phyloP scores from a whole-genome alignment of 139 green algal genomes.

The Chloropicon primus region DNA sequence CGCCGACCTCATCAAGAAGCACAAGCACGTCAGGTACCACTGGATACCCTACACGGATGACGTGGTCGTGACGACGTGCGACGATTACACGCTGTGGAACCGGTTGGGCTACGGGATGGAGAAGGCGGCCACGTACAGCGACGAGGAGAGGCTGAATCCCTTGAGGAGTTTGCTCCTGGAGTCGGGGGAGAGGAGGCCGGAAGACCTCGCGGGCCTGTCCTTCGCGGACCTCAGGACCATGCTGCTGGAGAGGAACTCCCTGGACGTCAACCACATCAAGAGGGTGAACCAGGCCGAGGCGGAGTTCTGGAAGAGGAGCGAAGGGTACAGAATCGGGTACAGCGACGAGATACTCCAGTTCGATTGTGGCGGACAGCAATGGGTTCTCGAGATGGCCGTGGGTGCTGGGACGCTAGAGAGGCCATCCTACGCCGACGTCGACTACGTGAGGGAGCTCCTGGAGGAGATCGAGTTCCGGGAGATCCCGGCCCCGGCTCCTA shows the following conservation, averaged over 20 bases:
- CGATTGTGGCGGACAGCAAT: conserved; percentile 96
- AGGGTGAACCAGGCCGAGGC: conserved; percentile 79
- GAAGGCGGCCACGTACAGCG: background rate
- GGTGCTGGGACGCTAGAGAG: conserved; percentile 27
- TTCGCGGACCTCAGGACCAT: conserved; percentile 65
- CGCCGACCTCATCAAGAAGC: conserved; percentile 17
- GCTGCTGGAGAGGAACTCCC: conserved; percentile 52
- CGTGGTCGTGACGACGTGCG: background rate
- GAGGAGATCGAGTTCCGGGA: conserved; percentile 42
- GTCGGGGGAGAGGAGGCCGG: background rate
- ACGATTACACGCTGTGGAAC: background rate
- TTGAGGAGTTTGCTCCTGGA: background rate
- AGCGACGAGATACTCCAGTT: conserved; percentile 91
- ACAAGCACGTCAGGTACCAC: conserved; percentile 89
- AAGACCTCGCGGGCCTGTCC: conserved; percentile 17
- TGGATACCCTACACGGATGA: conserved; percentile 90
- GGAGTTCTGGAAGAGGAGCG: conserved; percentile 58
- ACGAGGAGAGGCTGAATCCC: conserved; percentile 9
- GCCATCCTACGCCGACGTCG: conserved; percentile 34
- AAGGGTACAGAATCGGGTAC: conserved; percentile 43
- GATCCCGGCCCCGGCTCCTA: conserved; percentile 70
- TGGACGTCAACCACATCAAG: conserved; percentile 54
- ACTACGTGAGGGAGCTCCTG: conserved; percentile 68
- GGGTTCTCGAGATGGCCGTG: conserved; percentile 83
- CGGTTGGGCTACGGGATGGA: background rate